These are phyloP conservation scores for Beauveria bassiana DNA, from an alignment of 2,329 filamentous ascomycete species.

Conservation along the genomic window DNA sequence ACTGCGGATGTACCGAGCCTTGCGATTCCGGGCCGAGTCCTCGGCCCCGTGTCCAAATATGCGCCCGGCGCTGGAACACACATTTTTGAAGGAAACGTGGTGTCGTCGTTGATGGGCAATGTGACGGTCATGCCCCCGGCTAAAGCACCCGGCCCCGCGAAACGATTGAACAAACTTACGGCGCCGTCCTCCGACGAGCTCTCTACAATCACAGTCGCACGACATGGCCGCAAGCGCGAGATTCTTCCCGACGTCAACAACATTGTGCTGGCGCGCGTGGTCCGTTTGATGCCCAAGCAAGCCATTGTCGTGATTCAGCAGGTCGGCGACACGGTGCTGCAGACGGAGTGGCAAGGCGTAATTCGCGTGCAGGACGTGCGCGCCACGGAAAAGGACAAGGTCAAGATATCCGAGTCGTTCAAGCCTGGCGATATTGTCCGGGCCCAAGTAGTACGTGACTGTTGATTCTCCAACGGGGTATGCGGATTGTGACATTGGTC, in stretches of 20 bases:
- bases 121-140: conserved; percentile 47
- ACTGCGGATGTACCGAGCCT: conserved; percentile 38
- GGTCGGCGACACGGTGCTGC: conserved; percentile 62
- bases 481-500: background rate
- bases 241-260: conserved; percentile 76
- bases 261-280: conserved; percentile 75
- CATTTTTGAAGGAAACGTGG: conserved; percentile 64
- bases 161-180: conserved; percentile 52
- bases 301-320: conserved; percentile 81
- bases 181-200: conserved; percentile 35
- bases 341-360: conserved; percentile 77
- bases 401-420: conserved; percentile 85
- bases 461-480: background rate
- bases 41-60: conserved; percentile 62
- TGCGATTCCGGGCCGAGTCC: conserved; percentile 73
- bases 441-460: conserved; percentile 63
- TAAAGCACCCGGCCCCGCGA: conserved; percentile 42
- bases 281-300: conserved; percentile 76
- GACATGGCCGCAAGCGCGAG: conserved; percentile 49
- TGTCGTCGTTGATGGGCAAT: conserved; percentile 73
- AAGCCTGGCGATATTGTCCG: conserved; percentile 86
- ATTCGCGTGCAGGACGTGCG: conserved; percentile 87
- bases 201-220: conserved; percentile 49
- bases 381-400: conserved; percentile 91
- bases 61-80: conserved; percentile 77